These are phyloP conservation scores for Pyricularia sp. DNA, from an alignment of 2,329 filamentous ascomycete genomes.

Conservation along the genomic window DNA sequence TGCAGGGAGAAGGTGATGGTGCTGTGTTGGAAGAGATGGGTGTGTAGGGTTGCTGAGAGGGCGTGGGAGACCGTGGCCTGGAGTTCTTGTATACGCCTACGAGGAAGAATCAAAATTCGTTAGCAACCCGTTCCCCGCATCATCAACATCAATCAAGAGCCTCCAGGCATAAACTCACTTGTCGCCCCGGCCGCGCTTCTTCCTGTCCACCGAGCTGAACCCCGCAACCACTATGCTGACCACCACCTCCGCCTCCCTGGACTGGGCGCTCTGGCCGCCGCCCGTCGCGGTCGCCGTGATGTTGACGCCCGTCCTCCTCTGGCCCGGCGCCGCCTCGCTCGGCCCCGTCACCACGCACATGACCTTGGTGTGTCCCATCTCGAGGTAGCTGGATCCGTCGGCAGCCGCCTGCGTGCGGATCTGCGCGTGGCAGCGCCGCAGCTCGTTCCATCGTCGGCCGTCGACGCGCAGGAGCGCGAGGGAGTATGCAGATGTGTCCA, in stretches of 20 bases:
- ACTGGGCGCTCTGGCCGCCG: constrained; percentile 16
- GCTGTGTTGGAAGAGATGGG: constrained; percentile 80
- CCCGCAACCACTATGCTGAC: constrained; percentile 81
- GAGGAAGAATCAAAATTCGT: neutral
- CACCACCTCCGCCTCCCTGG: constrained; percentile 55
- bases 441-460: constrained; percentile 91
- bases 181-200: constrained; percentile 64
- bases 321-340: constrained; percentile 48
- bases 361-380: constrained; percentile 96
- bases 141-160: neutral
- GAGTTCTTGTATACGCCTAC: constrained; percentile 70
- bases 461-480: constrained; percentile 77
- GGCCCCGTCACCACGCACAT: constrained; percentile 89
- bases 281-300: constrained; percentile 28
- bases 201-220: constrained; percentile 80
- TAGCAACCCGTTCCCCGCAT: neutral
- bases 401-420: constrained; percentile 88
- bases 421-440: constrained; percentile 78
- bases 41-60: constrained; percentile 70
- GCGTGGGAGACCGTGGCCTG: constrained; percentile 70
- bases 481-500: constrained; percentile 87
- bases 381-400: constrained; percentile 86
- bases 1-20: constrained; percentile 78
- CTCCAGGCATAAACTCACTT: constrained; percentile 46
- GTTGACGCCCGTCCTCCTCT: constrained; percentile 34